Base-by-base conservation (phyloP, 1,284 basidiomycete genomes). In the Marasmius oreades region DNA sequence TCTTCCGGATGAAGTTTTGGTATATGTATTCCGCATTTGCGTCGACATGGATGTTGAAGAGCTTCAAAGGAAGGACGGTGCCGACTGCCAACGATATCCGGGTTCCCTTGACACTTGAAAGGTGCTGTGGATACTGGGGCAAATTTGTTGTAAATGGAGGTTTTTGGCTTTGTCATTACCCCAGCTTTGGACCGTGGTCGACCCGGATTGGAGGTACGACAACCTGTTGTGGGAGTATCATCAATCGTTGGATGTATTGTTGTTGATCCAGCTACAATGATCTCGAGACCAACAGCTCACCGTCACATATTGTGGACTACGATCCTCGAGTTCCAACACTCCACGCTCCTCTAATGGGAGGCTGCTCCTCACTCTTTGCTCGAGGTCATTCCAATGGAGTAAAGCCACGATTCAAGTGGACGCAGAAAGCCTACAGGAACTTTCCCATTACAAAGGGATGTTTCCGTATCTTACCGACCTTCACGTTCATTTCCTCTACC, bases 41-140 rank as follows among this genome's bases (percentile, higher is more conserved):
- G 48, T 56, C n/a, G 48, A 52, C n/a, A 51, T 46, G 12, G 50
- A 51, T 8, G 55, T 51, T 22, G 47, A 42, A n/a, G 50, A 51
- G 16, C 37, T 16, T 33, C 47, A 37, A 3, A n/a, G 28, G 33
- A 33, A 16, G 20, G 39, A 42, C 5, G 7, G 11, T 16, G n/a
- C n/a, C 16, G 10, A 42, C 20, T 42, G 11, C 16, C 50, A 28
- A 20, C 39, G 33, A 23, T 50, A 50, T 20, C 47, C 47, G 8
- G 47, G 47, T 16, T 31, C 26, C 6, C 28, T 50, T 12, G 24
- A 50, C n/a, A 50, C 47, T 12, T 4, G 24, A 33, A 26, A 33
- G 14, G 23, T 26, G 20, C 47, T 26, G 8, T 50, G 47, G 47
- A 4, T 26, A 1, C 28, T 50, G 26, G 47, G 47, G 14, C 47